Evolutionary conservation across 2,329 filamentous ascomycete species (phyloP).

Genomic region (Byssochlamys sp.): DNA sequence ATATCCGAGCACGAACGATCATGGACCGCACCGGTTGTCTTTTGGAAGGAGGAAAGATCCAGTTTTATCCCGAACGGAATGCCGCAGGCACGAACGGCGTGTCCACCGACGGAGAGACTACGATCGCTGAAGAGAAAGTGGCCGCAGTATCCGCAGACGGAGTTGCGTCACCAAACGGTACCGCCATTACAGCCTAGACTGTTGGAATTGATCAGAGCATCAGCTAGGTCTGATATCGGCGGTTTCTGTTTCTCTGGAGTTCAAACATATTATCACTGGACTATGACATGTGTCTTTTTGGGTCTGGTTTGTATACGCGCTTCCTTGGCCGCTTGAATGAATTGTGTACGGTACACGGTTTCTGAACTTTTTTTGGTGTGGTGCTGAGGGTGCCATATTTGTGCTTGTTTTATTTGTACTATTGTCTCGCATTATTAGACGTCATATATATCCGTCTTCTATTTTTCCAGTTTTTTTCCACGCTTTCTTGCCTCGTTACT

Average conservation of each 20-base stretch:
- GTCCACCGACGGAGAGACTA: neutral
- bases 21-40: slow-evolving; percentile 77
- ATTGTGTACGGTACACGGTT: neutral
- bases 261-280: neutral
- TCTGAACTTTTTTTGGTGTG: neutral
- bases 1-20: slow-evolving; percentile 67
- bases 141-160: neutral
- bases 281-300: neutral
- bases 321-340: neutral
- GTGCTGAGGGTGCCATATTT: neutral
- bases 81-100: slow-evolving; percentile 6
- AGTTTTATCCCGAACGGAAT: slow-evolving; percentile 54
- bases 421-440: neutral
- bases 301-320: neutral
- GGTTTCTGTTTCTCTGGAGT: neutral
- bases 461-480: neutral
- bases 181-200: neutral
- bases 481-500: neutral
- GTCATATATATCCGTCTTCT: neutral
- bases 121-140: neutral
- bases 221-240: neutral
- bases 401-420: neutral
- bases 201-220: neutral
- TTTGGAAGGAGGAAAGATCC: slow-evolving; percentile 53
- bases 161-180: neutral